A percentile compares a stretch with the other conserved stretches of the same genome.
Conservation (phyloP, 352 stramenopile genomes). For the Globisporangium okanoganense region DNA sequence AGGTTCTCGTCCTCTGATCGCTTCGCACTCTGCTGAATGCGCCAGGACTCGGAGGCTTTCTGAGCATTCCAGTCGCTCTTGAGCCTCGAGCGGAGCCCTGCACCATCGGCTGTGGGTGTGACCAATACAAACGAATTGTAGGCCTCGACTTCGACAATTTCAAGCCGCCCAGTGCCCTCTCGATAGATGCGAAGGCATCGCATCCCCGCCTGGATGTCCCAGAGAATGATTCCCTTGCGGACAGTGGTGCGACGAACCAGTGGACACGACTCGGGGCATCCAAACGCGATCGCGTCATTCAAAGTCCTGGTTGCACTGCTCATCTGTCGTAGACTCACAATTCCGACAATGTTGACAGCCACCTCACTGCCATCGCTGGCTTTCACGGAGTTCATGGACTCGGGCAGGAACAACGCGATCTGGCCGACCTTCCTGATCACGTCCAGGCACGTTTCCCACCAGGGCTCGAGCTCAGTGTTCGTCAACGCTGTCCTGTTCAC, state of each 20-base stretch:
- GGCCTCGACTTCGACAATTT: constrained; percentile 48
- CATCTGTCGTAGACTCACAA: constrained; percentile 35
- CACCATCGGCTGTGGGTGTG: constrained; percentile 37
- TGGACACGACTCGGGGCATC: constrained; percentile 47
- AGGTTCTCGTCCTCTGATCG: constrained; percentile 63
- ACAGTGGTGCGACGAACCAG: constrained; percentile 21
- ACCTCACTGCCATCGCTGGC: not conserved
- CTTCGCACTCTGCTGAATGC: constrained; percentile 42
- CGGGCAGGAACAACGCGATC: constrained; percentile 46
- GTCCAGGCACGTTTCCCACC: constrained; percentile 52
- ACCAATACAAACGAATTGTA: constrained; percentile 46
- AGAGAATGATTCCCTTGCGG: constrained; percentile 39
- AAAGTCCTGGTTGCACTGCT: constrained; percentile 11
- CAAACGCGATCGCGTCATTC: constrained; percentile 20
- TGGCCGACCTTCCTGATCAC: constrained; percentile 40
- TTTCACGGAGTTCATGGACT: constrained; percentile 15
- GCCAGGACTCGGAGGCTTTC: constrained; percentile 41
- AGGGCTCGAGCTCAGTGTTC: constrained; percentile 31
- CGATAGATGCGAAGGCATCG: constrained; percentile 51
- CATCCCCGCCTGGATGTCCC: constrained; percentile 40
- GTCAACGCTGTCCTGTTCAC: constrained; percentile 21
- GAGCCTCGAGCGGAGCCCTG: constrained; percentile 37
- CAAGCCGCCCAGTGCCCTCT: constrained; percentile 28
- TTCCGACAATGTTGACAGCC: constrained; percentile 22
- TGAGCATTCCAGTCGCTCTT: constrained; percentile 44